These are phyloP conservation scores for Wickerhamiella lipophila DNA, from an alignment of 805 yeast genomes.

Conservation along the genomic window DNA sequence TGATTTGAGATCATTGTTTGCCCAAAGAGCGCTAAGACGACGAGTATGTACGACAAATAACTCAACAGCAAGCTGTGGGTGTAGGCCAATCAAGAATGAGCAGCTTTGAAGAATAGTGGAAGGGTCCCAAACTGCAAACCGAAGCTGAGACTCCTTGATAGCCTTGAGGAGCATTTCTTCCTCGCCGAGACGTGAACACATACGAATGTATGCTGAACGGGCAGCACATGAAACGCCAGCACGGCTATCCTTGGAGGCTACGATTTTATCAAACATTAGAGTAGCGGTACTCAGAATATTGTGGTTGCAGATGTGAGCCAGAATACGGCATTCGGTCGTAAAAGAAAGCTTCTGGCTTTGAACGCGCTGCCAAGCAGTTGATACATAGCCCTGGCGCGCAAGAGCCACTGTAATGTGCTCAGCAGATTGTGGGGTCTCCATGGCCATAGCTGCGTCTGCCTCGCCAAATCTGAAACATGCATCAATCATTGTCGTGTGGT, in stretches of 20 bases:
- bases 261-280: slow-evolving; percentile 18
- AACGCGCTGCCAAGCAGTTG: background rate
- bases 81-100: slow-evolving; percentile 12
- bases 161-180: slow-evolving; percentile 21
- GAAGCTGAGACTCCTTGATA: slow-evolving; percentile 24
- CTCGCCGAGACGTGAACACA: slow-evolving; percentile 17
- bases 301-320: slow-evolving; percentile 6
- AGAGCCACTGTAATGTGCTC: background rate
- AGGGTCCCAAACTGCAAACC: slow-evolving; percentile 25
- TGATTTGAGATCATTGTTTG: slow-evolving; percentile 9
- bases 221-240: slow-evolving; percentile 15
- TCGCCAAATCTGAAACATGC: background rate
- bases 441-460: background rate
- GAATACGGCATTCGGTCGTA: background rate
- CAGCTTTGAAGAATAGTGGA: slow-evolving; percentile 20
- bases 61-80: slow-evolving; percentile 24
- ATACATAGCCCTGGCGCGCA: background rate
- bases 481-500: background rate
- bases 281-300: slow-evolving; percentile 18
- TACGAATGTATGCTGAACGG: slow-evolving; percentile 21
- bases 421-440: background rate
- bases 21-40: slow-evolving; percentile 12
- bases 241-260: slow-evolving; percentile 15
- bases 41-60: slow-evolving; percentile 23
- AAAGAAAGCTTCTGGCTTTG: background rate